These are phyloP conservation scores for Nymphaea colorata DNA, from an alignment of 164 flowering plant species.

Conservation along the genomic window DNA sequence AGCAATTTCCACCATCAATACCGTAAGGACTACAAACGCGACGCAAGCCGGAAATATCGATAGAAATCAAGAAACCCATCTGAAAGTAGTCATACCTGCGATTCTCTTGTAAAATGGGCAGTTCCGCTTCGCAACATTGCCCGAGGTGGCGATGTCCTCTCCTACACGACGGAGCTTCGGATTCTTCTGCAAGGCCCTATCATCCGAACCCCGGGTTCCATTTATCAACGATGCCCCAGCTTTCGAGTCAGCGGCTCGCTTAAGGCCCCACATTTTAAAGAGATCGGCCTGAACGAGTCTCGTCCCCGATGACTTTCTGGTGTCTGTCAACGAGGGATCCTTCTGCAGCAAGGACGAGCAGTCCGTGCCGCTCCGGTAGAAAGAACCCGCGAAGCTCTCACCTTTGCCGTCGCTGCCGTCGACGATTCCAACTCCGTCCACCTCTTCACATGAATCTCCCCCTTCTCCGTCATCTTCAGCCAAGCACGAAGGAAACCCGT, in stretches of 20 bases:
- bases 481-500: background rate
- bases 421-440: conserved; percentile 18
- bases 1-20: no score
- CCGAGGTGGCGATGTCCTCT: background rate
- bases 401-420: conserved; percentile 3
- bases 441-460: conserved; percentile 2
- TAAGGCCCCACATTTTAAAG: conserved; percentile 49
- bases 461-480: background rate
- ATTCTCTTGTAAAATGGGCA: conserved; percentile 78
- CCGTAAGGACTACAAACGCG: no score
- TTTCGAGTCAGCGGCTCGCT: conserved; percentile 5
- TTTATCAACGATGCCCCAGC: background rate
- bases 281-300: conserved; percentile 39
- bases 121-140: conserved; percentile 6
- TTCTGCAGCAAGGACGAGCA: conserved; percentile 31
- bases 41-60: no score
- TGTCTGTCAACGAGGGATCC: background rate
- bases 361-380: conserved; percentile 42
- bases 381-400: conserved; percentile 35
- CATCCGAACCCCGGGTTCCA: conserved; percentile 1
- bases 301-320: conserved; percentile 1
- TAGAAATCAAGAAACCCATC: no score
- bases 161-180: conserved; percentile 2
- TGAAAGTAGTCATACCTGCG: conserved; percentile 24
- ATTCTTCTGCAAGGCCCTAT: background rate